phyloP scores from a whole-genome alignment of 2,329 filamentous ascomycete genomes.

The Sporothrix humicola region DNA sequence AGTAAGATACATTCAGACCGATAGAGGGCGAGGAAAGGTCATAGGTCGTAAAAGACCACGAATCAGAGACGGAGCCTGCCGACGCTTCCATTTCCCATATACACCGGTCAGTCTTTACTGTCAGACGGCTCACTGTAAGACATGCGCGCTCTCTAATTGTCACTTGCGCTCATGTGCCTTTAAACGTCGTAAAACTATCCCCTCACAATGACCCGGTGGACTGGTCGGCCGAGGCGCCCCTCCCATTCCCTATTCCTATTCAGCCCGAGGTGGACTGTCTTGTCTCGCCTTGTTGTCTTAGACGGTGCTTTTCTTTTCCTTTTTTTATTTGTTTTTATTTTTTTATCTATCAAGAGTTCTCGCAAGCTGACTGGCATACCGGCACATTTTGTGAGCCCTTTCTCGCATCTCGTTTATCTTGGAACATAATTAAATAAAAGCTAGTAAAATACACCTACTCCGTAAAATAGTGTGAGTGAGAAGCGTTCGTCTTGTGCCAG shows the following conservation, averaged over 20 bases:
- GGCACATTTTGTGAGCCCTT: neutral
- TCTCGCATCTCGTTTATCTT: constrained; percentile 1
- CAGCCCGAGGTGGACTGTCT: neutral
- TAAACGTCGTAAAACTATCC: neutral
- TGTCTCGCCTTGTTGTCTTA: neutral
- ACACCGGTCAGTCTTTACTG: neutral
- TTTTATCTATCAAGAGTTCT: neutral
- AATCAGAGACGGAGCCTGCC: constrained; percentile 1
- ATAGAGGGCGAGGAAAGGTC: neutral
- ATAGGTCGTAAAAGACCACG: neutral
- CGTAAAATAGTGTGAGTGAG: neutral
- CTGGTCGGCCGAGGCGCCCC: constrained; percentile 2
- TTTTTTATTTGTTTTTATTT: neutral
- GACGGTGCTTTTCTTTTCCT: neutral
- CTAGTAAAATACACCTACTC: neutral
- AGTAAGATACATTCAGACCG: neutral
- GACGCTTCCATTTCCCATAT: too few species aligned
- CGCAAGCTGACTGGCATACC: neutral
- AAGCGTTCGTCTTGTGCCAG: neutral
- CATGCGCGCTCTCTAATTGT: neutral
- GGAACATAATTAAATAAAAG: neutral
- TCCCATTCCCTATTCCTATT: neutral
- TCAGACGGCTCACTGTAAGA: neutral
- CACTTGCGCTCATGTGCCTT: too few species aligned
- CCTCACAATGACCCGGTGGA: neutral